Evolutionary conservation across 2,329 filamentous ascomycete species (phyloP), one percentile per base, ranked within the genome.

Genomic region (Monilinia fructigena): DNA sequence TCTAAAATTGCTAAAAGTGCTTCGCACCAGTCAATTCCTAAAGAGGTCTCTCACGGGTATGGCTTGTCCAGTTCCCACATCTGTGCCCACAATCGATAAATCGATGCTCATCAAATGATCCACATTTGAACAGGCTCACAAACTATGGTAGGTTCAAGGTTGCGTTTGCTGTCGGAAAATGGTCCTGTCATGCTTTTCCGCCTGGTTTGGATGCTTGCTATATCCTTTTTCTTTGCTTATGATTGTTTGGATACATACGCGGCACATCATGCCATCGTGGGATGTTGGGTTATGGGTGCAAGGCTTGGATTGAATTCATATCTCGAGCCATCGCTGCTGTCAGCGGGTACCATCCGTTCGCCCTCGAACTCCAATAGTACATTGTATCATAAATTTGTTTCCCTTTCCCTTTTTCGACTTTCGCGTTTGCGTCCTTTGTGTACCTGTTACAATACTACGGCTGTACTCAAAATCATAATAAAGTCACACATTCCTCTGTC

Each of bases 11-110:
- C 61, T 45, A 56, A 35, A 48, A 56, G 18, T 63, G 42, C 61
- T 56, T 56, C 61, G 18, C 47, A 20, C 38, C 35, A 52, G 28
- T 42, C 18, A 60, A n/a, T 40, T 53, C 50, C 38, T 31, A 28
- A 16, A 40, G 26, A 31, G 26, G 23, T 59, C 42, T 53, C 60
- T 55, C n/a, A 52, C 18, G 54, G 42, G 26, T 52, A 38, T 47
- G 20, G 31, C 35, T 42, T 50, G 55, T 63, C 47, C 50, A 56
- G 66, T 67, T 63, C 65, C 63, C 63, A 67, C 47, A 60, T 54
- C 63, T 55, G 48, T 66, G 64, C 55, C 31, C 61, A 47, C 23
- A 63, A 56, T 47, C 50, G 26, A 55, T 55, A 61, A 35, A 52
- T 52, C 23, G 23, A 6, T 16, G 48, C 45, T 35, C 56, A 42